These are phyloP conservation scores for Miscanthus sacchariflorus DNA, from an alignment of 202 grass and related monocot genomes.

Conservation along the genomic window DNA sequence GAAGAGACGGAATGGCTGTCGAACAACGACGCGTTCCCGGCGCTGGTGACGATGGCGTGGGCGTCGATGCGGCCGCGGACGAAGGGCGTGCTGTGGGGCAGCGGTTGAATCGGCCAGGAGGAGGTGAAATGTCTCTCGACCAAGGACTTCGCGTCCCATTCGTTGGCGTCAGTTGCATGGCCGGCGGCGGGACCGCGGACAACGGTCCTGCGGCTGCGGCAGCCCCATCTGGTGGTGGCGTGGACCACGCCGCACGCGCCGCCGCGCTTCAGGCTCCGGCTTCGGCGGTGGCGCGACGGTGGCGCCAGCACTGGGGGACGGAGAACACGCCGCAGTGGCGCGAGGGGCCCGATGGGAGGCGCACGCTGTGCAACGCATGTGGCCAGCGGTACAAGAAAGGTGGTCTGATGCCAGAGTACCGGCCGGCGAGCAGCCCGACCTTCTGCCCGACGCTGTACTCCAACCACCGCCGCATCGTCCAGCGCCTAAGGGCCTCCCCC, in stretches of 20 bases:
- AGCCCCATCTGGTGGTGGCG: not conserved
- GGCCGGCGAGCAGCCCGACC: slow-evolving; percentile 9
- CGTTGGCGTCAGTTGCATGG: no score
- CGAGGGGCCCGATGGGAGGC: not conserved
- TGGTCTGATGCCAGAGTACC: slow-evolving; percentile 61
- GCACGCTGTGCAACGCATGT: slow-evolving; percentile 71
- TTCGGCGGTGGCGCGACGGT: not conserved
- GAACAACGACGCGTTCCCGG: no score
- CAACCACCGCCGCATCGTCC: not conserved
- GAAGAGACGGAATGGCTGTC: not conserved
- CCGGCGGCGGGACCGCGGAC: no score
- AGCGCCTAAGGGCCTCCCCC: no score
- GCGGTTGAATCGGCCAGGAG: no score
- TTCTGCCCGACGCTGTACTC: not conserved
- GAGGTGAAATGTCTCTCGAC: no score
- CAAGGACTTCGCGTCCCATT: no score
- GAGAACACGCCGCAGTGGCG: slow-evolving; percentile 13
- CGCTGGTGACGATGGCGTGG: no score
- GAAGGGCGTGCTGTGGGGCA: no score
- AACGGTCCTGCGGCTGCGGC: no score
- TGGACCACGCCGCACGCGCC: slow-evolving; percentile 9
- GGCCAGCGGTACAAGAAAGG: slow-evolving; percentile 43
- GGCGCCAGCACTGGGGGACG: slow-evolving; percentile 9
- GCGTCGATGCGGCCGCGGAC: no score
- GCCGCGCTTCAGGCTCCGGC: not conserved